Evolutionary conservation across 2,329 filamentous ascomycete genomes (phyloP).

Genomic region (Ophiostoma fasciatum): DNA sequence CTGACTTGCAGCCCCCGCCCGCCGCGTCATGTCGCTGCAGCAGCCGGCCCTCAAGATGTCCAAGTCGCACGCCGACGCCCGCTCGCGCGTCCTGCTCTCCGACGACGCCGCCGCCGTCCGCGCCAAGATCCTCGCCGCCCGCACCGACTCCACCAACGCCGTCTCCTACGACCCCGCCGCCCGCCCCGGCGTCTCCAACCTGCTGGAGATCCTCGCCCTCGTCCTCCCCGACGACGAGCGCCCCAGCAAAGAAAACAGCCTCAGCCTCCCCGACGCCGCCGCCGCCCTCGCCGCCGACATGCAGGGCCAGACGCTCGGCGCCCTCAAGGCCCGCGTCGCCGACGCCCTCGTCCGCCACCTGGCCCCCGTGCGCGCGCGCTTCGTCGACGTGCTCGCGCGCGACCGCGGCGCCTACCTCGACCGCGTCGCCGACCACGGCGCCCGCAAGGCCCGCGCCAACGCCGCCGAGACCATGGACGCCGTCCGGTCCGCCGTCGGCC

Average conservation of each 20-base stretch:
- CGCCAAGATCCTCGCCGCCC: slow-evolving; percentile 53
- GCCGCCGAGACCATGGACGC: slow-evolving; percentile 43
- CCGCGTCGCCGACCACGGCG: slow-evolving; percentile 42
- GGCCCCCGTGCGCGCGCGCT: slow-evolving; percentile 39
- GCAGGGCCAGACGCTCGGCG: slow-evolving; percentile 30
- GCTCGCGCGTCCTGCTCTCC: slow-evolving; percentile 71
- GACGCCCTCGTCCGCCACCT: slow-evolving; percentile 40
- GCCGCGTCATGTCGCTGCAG: slow-evolving; percentile 79
- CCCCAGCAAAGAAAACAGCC: background rate
- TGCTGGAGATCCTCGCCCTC: slow-evolving; percentile 66
- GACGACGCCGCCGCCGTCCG: slow-evolving; percentile 50
- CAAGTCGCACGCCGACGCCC: slow-evolving; percentile 60
- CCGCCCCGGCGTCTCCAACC: slow-evolving; percentile 75
- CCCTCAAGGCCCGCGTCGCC: slow-evolving; percentile 50
- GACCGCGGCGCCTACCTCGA: slow-evolving; percentile 24
- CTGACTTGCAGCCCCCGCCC: slow-evolving; percentile 53
- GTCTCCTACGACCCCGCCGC: slow-evolving; percentile 57
- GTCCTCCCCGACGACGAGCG: slow-evolving; percentile 44
- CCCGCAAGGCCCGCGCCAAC: slow-evolving; percentile 42
- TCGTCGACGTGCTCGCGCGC: slow-evolving; percentile 30
- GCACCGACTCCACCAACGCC: slow-evolving; percentile 55
- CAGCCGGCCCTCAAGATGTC: slow-evolving; percentile 81
- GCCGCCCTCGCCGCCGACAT: slow-evolving; percentile 14
- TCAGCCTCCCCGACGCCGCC: background rate
- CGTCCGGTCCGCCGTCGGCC: slow-evolving; percentile 36